Evolutionary conservation across 768 basidiomycete genomes (phyloP).

Genomic region (Phanerochaete sordida): DNA sequence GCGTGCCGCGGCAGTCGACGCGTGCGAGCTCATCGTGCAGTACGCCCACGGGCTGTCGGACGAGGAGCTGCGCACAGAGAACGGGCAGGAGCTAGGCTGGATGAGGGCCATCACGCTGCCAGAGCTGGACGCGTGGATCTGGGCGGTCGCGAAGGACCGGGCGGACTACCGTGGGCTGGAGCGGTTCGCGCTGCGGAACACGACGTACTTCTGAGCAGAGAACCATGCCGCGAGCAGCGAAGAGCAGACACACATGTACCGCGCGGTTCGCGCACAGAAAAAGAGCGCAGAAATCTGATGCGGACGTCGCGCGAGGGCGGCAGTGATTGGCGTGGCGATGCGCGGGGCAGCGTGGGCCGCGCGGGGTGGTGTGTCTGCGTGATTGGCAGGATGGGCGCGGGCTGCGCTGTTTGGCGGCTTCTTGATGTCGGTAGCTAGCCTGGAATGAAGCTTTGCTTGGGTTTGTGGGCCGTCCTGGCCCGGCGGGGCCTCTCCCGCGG

Average conservation of each 20-base stretch:
- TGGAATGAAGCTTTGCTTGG: slow-evolving; percentile 6
- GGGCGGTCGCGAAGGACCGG: slow-evolving; percentile 78
- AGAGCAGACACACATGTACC: too few relatives aligned
- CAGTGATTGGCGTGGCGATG: background rate
- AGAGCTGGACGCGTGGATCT: slow-evolving; percentile 75
- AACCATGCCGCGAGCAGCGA: too few relatives aligned
- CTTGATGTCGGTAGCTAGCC: background rate
- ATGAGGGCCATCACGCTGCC: slow-evolving; percentile 54
- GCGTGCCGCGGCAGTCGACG: slow-evolving; percentile 77
- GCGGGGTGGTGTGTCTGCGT: background rate
- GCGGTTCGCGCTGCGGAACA: slow-evolving; percentile 64
- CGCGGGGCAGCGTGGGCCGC: background rate
- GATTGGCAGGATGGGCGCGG: background rate
- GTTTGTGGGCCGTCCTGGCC: background rate
- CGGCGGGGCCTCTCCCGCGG: background rate
- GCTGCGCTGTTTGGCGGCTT: background rate
- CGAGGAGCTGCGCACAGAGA: slow-evolving; percentile 18
- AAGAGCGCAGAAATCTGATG: slow-evolving; percentile 6
- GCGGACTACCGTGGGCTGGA: slow-evolving; percentile 62
- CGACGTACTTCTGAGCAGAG: slow-evolving; percentile 71
- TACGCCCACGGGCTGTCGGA: slow-evolving; percentile 40
- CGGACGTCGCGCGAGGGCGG: background rate
- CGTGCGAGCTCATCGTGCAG: slow-evolving; percentile 66
- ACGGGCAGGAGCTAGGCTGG: slow-evolving; percentile 38
- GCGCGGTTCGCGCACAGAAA: background rate